Base-by-base conservation (phyloP, 1,139 yeast species). In the Scheffersomyces quercinus region DNA sequence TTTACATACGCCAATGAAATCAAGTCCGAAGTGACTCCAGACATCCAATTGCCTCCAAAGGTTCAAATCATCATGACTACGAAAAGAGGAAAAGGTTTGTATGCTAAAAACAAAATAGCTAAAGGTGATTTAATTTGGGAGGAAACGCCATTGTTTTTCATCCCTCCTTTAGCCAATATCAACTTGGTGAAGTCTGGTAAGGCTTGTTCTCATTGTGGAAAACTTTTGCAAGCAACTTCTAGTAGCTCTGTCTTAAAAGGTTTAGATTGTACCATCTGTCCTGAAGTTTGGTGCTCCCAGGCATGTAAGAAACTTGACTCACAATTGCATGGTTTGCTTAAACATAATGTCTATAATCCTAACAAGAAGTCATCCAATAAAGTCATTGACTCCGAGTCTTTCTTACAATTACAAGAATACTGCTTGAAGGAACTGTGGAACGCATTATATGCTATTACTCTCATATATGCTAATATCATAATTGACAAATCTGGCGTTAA, bases 131-230 rank as follows among this genome's bases (percentile, higher is more conserved):
- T 77, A 36, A 58, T 88, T 4, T 84, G 89, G 83, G 69, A 73
- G 36, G 85, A 82, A 51, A 52, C 60, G 1, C 91, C 95, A 1
- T 67, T 86, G 41, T 80, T 88, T 42, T 75, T 81, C 33, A 68
- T 88, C 0, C 91, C 96, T 0, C 87, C 88, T 1, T 72, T 88
- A 53, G 93, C 87, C 13, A 79, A 85, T 49, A 64, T 82, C 29
- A 75, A 80, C 38, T 67, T 88, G 46, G 80, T 88, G 50, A 75
- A 79, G 41, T 61, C 68, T 14, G 91, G 95, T 0, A 81, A 81
- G 54, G 89, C 91, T 3, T 91, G 98, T 61, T 75, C 91, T 1
- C 77, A 79, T 56, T 91, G 98, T 68, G 91, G 95, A 1, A 75
- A 77, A 37, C 73, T 85, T 3, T 66, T 86, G 38, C 59, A 58